phyloP scores from a whole-genome alignment of 306 rosid species.

The Rosa lucieae region DNA sequence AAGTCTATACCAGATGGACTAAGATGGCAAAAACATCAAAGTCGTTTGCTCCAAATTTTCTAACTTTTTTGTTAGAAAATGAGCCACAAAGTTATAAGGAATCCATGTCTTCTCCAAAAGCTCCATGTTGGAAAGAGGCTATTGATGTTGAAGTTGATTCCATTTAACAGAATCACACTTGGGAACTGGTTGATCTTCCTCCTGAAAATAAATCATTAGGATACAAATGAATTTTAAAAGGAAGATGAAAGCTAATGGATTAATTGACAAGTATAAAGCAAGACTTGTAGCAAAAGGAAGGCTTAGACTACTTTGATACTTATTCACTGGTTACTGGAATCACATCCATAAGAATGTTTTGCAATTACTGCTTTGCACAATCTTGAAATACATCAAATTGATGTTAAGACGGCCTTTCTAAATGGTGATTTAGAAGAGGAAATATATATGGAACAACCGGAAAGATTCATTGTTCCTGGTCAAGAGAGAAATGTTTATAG shows the following conservation, averaged over 20 bases:
- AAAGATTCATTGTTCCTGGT: too few relatives aligned
- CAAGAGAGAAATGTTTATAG: too few relatives aligned
- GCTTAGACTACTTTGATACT: not conserved
- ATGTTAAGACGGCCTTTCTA: not conserved
- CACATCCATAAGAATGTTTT: not conserved
- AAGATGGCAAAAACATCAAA: too few relatives aligned
- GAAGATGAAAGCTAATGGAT: too few relatives aligned
- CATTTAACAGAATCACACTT: not conserved
- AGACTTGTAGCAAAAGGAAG: too few relatives aligned
- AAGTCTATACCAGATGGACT: too few relatives aligned
- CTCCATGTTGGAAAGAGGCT: not conserved
- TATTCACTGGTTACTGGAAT: not conserved
- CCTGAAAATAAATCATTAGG: not conserved
- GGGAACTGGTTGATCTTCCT: not conserved
- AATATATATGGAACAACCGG: too few relatives aligned
- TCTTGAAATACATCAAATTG: not conserved
- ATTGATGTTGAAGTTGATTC: not conserved
- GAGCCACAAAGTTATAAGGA: not conserved
- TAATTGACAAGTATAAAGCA: too few relatives aligned
- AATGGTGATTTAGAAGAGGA: not conserved
- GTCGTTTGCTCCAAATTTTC: too few relatives aligned
- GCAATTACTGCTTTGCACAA: not conserved
- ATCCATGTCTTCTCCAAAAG: not conserved
- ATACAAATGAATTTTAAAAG: too few relatives aligned
- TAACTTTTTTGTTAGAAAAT: too few relatives aligned